Evolutionary conservation across 169 alveolate genomes (phyloP).

Genomic region (Cryptosporidium parvum): DNA sequence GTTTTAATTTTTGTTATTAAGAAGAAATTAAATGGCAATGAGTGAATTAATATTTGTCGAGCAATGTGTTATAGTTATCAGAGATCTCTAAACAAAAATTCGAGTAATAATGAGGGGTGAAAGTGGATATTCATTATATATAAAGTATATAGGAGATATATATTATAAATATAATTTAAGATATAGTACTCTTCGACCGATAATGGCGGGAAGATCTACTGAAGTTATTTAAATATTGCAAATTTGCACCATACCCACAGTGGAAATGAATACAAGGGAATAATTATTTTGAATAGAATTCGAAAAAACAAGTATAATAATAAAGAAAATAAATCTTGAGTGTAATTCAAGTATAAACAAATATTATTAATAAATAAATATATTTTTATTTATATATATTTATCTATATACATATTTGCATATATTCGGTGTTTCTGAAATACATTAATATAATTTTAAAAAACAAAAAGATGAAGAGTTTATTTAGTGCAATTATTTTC

Average conservation of each 20-base stretch:
- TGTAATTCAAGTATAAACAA: neutral
- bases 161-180: neutral
- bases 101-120: neutral
- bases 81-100: neutral
- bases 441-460: neutral
- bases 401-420: neutral
- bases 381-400: neutral
- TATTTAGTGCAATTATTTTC: neutral
- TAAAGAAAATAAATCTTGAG: neutral
- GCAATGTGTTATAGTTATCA: neutral
- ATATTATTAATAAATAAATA: neutral
- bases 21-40: neutral
- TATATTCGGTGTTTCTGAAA: slow-evolving; percentile 12
- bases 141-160: neutral
- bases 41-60: neutral
- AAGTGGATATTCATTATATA: neutral
- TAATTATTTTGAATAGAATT: neutral
- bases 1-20: no score
- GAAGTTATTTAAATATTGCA: neutral
- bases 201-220: slow-evolving; percentile 2
- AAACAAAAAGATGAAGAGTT: neutral
- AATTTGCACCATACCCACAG: slow-evolving; percentile 1
- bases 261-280: neutral
- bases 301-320: neutral
- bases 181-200: neutral